These are phyloP conservation scores for Nicotiana tabacum DNA, from an alignment of 257 asterid species.

Conservation along the genomic window DNA sequence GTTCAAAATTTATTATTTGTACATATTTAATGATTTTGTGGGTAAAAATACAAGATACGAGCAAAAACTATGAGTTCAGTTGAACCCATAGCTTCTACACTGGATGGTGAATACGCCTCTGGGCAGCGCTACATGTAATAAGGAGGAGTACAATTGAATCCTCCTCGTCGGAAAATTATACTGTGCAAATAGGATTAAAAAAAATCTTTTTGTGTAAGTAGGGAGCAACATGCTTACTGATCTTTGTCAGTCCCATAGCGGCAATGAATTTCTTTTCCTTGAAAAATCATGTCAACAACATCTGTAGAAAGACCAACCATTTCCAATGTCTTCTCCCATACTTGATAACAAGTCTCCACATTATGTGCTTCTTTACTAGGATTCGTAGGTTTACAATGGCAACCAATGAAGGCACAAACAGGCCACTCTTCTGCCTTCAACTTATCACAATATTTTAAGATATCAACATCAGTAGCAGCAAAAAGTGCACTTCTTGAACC, in stretches of 20 bases:
- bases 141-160: no score
- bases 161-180: not conserved
- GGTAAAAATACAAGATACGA: no score
- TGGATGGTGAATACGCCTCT: not conserved
- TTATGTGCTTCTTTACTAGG: constrained; percentile 16
- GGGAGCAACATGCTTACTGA: not conserved
- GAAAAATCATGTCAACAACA: constrained; percentile 14
- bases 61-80: no score
- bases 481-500: constrained; percentile 26
- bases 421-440: constrained; percentile 11
- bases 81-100: no score
- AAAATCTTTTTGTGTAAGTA: no score
- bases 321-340: constrained; percentile 22
- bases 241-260: not conserved
- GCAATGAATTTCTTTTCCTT: constrained; percentile 18
- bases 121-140: no score
- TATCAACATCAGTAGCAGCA: constrained; percentile 17
- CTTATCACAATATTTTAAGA: constrained; percentile 6
- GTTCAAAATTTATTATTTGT: no score
- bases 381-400: constrained; percentile 7
- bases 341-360: not conserved
- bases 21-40: no score
- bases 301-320: constrained; percentile 18
- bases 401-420: constrained; percentile 15
- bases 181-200: not conserved